Conservation (phyloP, 1,284 basidiomycete species). For the Fomitopsis pinicola region DNA sequence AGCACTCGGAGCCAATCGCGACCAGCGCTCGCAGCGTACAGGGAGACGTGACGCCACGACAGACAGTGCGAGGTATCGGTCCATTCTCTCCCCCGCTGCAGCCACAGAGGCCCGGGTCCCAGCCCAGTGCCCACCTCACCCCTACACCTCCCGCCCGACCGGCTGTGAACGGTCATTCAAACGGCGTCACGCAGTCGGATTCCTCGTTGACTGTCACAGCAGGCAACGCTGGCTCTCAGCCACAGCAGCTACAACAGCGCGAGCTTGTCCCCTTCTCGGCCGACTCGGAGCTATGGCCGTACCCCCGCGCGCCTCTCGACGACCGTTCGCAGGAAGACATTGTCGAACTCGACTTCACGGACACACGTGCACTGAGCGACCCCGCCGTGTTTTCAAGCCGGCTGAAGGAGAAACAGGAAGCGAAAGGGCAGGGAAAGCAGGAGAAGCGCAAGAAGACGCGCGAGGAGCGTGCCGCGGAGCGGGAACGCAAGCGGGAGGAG, state of each 20-base stretch:
- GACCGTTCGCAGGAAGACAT: slow-evolving; percentile 38
- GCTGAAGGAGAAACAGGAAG: slow-evolving; percentile 29
- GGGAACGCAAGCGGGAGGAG: slow-evolving; percentile 43
- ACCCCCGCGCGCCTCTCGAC: slow-evolving; percentile 42
- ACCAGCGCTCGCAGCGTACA: slow-evolving; percentile 16
- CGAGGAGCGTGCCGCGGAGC: slow-evolving; percentile 35
- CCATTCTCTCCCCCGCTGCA: slow-evolving; percentile 14
- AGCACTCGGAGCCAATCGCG: not conserved
- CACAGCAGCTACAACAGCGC: slow-evolving; percentile 7
- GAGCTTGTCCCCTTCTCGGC: slow-evolving; percentile 53
- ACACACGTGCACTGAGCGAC: slow-evolving; percentile 65
- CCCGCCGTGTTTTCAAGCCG: slow-evolving; percentile 42
- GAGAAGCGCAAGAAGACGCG: slow-evolving; percentile 31
- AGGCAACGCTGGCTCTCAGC: slow-evolving; percentile 7
- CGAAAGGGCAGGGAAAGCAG: slow-evolving; percentile 7
- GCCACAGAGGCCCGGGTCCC: slow-evolving; percentile 4
- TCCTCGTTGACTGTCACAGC: slow-evolving; percentile 11
- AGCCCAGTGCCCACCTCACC: slow-evolving; percentile 1
- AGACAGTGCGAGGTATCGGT: slow-evolving; percentile 33
- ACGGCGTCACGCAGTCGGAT: slow-evolving; percentile 5
- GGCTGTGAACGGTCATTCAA: slow-evolving; percentile 4
- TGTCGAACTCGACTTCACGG: slow-evolving; percentile 67
- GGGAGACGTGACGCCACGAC: slow-evolving; percentile 49
- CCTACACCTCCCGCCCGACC: not conserved
- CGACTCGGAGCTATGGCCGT: slow-evolving; percentile 63